A percentile compares a stretch with the other conserved stretches of the same genome.
phyloP scores from a whole-genome alignment of 208 protist genomes.

The Acanthamoeba castellanii region DNA sequence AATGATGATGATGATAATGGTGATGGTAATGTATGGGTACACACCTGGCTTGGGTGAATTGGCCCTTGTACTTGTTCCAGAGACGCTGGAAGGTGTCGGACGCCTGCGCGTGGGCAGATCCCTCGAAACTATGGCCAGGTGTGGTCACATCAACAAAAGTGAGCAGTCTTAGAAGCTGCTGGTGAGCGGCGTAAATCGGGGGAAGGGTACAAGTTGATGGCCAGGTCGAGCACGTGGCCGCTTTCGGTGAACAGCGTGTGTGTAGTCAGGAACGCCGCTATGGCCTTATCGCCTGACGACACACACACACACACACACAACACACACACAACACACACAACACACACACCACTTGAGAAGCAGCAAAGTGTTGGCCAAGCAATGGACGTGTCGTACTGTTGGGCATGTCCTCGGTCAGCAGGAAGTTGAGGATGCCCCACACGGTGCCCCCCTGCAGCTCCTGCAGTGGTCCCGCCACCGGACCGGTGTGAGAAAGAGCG shows the following conservation, averaged over 20 bases:
- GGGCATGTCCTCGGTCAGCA: not conserved
- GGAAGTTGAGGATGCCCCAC: constrained; percentile 43
- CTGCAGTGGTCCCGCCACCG: not conserved
- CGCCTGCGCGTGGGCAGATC: not conserved
- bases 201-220: constrained; percentile 29
- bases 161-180: no score
- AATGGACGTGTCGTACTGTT: not conserved
- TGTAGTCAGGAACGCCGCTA: not conserved
- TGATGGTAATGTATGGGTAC: no score
- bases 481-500: no score
- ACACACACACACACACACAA: no score
- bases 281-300: not conserved
- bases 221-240: constrained; percentile 1
- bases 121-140: not conserved
- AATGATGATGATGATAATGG: no score
- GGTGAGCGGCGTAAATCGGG: no score
- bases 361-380: no score
- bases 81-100: not conserved
- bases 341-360: no score
- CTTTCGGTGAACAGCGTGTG: constrained; percentile 4
- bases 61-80: not conserved
- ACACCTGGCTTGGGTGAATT: not conserved
- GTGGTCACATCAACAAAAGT: not conserved
- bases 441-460: not conserved
- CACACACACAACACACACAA: no score